Evolutionary conservation across 2,329 filamentous ascomycete genomes (phyloP).

Genomic region (Aspergillus floridensis): DNA sequence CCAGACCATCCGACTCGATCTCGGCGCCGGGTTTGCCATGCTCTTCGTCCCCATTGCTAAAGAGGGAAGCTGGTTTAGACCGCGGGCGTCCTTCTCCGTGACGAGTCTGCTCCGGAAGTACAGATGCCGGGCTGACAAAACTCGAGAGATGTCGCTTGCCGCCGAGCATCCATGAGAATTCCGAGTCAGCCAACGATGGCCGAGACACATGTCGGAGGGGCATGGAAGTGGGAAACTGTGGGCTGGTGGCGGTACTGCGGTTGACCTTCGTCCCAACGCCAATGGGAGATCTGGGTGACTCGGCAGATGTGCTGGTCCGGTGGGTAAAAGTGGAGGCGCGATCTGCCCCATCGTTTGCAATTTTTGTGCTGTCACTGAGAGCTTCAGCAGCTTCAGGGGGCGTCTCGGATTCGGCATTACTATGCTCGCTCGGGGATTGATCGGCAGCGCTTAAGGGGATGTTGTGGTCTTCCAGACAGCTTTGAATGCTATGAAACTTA

Average conservation of each 20-base stretch:
- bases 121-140: conserved; percentile 47
- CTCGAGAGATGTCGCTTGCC: conserved; percentile 44
- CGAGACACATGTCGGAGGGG: conserved; percentile 30
- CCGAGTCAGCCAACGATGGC: conserved; percentile 45
- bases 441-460: conserved; percentile 25
- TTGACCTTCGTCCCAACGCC: conserved; percentile 5
- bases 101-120: conserved; percentile 44
- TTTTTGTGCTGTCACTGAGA: background rate
- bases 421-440: conserved; percentile 5
- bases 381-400: background rate
- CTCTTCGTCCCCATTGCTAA: conserved; percentile 34
- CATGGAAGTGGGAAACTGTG: conserved; percentile 19
- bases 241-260: conserved; percentile 2
- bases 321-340: conserved; percentile 6
- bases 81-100: conserved; percentile 31
- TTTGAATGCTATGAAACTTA: conserved; percentile 44
- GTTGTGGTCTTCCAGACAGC: conserved; percentile 42
- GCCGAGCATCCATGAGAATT: conserved; percentile 53
- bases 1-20: conserved; percentile 35
- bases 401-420: conserved; percentile 6
- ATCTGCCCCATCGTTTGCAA: background rate
- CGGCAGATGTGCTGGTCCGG: conserved; percentile 3
- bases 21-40: conserved; percentile 29
- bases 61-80: conserved; percentile 33
- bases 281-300: conserved; percentile 10